Percentiles rank a stretch among this genome's conserved stretches.
Evolutionary conservation across 73 alveolate species (phyloP).

Genomic region (Loxodes magnus): DNA sequence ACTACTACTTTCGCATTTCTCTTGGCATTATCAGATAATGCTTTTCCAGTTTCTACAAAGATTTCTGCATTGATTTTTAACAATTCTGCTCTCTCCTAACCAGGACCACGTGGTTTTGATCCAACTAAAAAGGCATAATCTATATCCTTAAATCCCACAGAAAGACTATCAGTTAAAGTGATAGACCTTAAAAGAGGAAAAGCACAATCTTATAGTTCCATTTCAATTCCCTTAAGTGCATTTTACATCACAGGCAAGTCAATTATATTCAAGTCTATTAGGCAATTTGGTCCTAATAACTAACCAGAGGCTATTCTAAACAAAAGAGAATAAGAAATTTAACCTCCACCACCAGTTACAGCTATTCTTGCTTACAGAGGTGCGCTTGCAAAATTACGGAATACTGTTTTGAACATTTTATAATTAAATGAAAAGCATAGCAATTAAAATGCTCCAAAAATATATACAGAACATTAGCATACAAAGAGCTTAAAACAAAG

Average conservation of each 20-base stretch:
- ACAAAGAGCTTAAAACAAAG: no score
- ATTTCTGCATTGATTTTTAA: conserved; percentile 71
- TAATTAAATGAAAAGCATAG: no score
- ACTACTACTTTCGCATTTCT: conserved; percentile 82
- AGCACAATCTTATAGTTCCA: conserved; percentile 96
- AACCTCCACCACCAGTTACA: conserved; percentile 65
- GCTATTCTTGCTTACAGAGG: conserved; percentile 47
- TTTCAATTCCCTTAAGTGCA: conserved; percentile 45
- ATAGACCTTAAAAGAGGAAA: conserved; percentile 82
- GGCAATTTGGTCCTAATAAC: neutral
- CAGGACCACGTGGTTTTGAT: conserved; percentile 97
- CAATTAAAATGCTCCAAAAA: no score
- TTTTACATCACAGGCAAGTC: conserved; percentile 12
- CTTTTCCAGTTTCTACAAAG: conserved; percentile 58
- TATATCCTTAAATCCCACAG: conserved; percentile 86
- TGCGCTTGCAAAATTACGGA: no score
- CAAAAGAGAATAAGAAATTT: conserved; percentile 41
- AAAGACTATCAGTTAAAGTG: conserved; percentile 63
- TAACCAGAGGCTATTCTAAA: conserved; percentile 42
- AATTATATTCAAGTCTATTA: neutral
- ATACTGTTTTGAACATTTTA: no score
- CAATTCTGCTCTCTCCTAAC: conserved; percentile 97
- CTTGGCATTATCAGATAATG: conserved; percentile 60
- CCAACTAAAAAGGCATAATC: conserved; percentile 93
- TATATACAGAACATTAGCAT: no score